Base-by-base conservation (phyloP, 176 grass and related monocot species). In the Ensete ventricosum region DNA sequence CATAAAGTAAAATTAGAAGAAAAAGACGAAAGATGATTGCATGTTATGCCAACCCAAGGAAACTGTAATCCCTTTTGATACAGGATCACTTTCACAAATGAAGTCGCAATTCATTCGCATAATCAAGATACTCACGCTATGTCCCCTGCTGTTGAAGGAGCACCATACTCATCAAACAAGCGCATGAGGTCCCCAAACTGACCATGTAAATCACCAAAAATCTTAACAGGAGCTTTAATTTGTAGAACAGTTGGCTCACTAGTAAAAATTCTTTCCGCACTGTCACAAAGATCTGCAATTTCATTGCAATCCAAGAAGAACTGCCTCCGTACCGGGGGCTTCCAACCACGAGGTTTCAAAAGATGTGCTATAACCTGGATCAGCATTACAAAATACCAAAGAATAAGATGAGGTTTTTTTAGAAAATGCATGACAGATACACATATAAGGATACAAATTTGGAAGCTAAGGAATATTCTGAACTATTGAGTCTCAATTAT, bases 171-270 rank as follows among this genome's bases (percentile, higher is more conserved):
- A 73, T 97, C 94, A 58, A 97, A 97, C 76, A 97, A 88, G 48
- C 94, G 90, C 94, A 97, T 97, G 17, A 97, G 85, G 55, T 97
- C 94, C 81, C 94, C 94, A 85, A 97, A 97, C 78, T 97, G 94
- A 78, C 94, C 94, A 73, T 97, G 94, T 77, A 97, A 78, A 83
- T 97, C 94, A 77, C 94, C 94, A 88, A 97, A 97, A 67, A 97
- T 88, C 77, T 97, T 97, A 84, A 97, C 88, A 76, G 94, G 94
- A 54, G 90, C 90, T 83, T 89, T 97, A 79, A 97, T 88, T 85
- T 97, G 88, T 74, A 97, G 81, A 65, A 97, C 90, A 62, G 82
- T 93, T 77, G 94, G 87, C 81, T 91, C 93, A 72, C 81, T 88
- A 81, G 89, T 76, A 88, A 96, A 92, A 82, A 96, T 92, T 83